phyloP scores from a whole-genome alignment of 495 filamentous ascomycete genomes.

The Articulospora tetracladia region DNA sequence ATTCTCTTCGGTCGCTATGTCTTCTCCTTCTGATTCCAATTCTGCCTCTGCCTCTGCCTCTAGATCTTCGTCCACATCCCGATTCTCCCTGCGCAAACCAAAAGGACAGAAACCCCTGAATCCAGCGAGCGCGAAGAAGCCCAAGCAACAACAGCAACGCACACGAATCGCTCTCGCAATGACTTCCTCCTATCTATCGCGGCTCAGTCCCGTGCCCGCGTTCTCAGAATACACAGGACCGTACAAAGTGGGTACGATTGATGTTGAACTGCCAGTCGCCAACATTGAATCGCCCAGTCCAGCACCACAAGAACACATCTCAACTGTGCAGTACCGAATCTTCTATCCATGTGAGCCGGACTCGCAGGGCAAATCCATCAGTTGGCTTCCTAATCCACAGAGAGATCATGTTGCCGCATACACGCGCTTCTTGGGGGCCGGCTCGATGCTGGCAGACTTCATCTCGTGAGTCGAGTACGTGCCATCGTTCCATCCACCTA shows the following conservation, averaged over 20 bases:
- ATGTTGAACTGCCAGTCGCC: conserved; percentile 66
- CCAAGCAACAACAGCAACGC: neutral
- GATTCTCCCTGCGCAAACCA: neutral
- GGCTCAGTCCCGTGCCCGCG: conserved; percentile 50
- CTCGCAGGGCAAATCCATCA: conserved; percentile 32
- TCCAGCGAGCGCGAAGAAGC: neutral
- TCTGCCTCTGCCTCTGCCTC: neutral
- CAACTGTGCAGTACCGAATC: conserved; percentile 68
- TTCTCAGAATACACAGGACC: conserved; percentile 70
- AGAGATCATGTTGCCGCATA: conserved; percentile 63
- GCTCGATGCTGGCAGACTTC: conserved; percentile 47
- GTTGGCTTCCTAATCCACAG: conserved; percentile 74
- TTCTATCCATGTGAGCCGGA: conserved; percentile 64
- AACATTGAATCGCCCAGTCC: conserved; percentile 50
- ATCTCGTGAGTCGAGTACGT: conserved; percentile 48
- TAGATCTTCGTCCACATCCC: neutral
- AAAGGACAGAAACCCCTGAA: neutral
- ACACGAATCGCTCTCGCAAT: conserved; percentile 12
- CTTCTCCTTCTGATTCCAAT: neutral
- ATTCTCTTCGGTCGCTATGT: neutral
- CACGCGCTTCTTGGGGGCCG: conserved; percentile 60
- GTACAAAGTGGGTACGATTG: conserved; percentile 68
- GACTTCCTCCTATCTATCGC: conserved; percentile 31
- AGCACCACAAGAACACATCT: conserved; percentile 45
- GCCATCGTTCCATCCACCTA: neutral